Evolutionary conservation across 2,329 filamentous ascomycete genomes (phyloP).

Genomic region (Fusarium clavum): DNA sequence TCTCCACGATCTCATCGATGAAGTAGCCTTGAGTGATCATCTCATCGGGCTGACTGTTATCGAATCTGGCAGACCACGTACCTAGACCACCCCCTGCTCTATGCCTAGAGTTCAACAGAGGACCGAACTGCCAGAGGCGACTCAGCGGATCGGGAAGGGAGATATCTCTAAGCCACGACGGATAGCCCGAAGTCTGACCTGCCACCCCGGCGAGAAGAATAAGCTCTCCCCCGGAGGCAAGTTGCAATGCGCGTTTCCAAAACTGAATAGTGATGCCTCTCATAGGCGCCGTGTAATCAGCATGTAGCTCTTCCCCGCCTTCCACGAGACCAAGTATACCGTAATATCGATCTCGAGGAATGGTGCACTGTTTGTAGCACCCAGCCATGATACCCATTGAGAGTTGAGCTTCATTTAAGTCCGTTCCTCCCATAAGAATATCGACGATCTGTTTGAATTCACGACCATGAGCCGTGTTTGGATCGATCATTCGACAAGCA

Average conservation of each 20-base stretch:
- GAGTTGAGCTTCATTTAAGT: background rate
- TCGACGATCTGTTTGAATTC: background rate
- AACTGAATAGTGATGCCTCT: conserved; percentile 9
- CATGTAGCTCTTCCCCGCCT: background rate
- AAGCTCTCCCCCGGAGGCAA: background rate
- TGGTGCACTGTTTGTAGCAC: background rate
- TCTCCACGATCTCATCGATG: background rate
- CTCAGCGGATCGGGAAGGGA: background rate
- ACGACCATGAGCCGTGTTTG: background rate
- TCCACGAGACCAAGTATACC: conserved; percentile 10
- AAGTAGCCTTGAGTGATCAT: background rate
- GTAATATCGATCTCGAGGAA: conserved; percentile 13
- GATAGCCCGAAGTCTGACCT: background rate
- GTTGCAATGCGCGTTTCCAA: conserved; percentile 7
- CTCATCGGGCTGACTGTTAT: background rate
- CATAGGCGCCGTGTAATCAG: background rate
- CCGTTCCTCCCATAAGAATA: background rate
- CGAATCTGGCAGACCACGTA: background rate
- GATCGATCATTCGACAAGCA: background rate
- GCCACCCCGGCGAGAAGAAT: background rate
- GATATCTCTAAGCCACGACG: conserved; percentile 14
- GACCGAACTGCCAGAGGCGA: background rate
- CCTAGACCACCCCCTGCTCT: background rate
- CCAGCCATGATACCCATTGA: background rate
- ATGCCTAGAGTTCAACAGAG: background rate